Evolutionary conservation across 2,329 filamentous ascomycete genomes (phyloP), one percentile per base, ranked within the genome.

Genomic region (Dactylellina drechsleri): DNA sequence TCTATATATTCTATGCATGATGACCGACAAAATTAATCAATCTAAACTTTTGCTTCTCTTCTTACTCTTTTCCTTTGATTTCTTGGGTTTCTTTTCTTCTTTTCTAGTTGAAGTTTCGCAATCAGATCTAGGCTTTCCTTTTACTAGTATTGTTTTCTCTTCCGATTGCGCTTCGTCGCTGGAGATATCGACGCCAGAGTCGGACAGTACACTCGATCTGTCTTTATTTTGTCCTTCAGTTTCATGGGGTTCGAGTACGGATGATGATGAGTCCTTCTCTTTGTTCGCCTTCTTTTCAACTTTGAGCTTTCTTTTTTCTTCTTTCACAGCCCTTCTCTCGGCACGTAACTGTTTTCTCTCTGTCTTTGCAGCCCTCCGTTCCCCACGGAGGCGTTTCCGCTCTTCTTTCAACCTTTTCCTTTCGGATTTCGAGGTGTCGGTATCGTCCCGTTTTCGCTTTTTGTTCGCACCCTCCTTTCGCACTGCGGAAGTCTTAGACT

Each of bases 121-220:
- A 53, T 64, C 12, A 8, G 23, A 13, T 67, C 18, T 31, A 54
- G 23, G 8, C 20, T 60, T 47, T 50, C 43, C 23, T 50, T 15
- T 4, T 7, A 10, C 31, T 28, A 10, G 18, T 40, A 15, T 6
- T 36, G 4, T 41, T 47, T 20, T 7, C 10, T 65, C 57, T 62
- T 67, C 52, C n/a, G 49, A 28, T 13, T 64, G 60, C 5, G 64
- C 62, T 23, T 67, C 71, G 20, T 75, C 71, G 40, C 60, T 59
- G 40, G 71, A 75, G 15, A 75, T 66, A 43, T 75, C 71, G 13
- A 75, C 64, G n/a, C 71, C 71, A 31, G 71, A 75, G 36, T 75
- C 71, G 7, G 71, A 75, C 13, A 64, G 64, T 4, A 54, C 59
- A 15, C 18, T 20, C 12, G 54, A 20, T 18, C 18, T 52, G 6